A percentile compares a stretch with the other conserved stretches of the same genome.
Conservation (phyloP, 495 filamentous ascomycete species). For the Daldinia caldariorum region DNA sequence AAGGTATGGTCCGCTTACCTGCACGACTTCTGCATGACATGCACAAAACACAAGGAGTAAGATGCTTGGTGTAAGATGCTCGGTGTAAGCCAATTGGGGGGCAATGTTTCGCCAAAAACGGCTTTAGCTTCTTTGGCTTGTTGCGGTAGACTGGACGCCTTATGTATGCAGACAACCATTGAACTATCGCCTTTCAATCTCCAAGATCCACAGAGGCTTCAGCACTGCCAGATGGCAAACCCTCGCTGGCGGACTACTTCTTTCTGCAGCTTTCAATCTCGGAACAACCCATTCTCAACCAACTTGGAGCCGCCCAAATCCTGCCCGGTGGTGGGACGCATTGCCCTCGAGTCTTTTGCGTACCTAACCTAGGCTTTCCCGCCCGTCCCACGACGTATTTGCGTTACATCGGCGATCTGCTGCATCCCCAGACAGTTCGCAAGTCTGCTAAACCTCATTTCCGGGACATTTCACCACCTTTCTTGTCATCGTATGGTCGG, state of each 20-base stretch:
- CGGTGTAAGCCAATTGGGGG: slow-evolving; percentile 39
- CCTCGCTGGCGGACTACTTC: slow-evolving; percentile 55
- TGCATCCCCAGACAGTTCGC: slow-evolving; percentile 41
- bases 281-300: slow-evolving; percentile 43
- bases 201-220: slow-evolving; percentile 47
- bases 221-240: slow-evolving; percentile 61
- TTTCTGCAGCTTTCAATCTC: slow-evolving; percentile 47
- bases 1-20: slow-evolving; percentile 36
- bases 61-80: slow-evolving; percentile 34
- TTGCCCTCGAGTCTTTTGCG: slow-evolving; percentile 32
- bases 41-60: slow-evolving; percentile 38
- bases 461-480: slow-evolving; percentile 44
- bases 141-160: slow-evolving; percentile 37
- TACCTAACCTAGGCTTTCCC: slow-evolving; percentile 36
- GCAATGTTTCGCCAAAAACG: slow-evolving; percentile 34
- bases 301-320: slow-evolving; percentile 42
- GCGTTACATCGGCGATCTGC: slow-evolving; percentile 42
- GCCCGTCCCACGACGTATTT: slow-evolving; percentile 40
- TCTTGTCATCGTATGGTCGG: slow-evolving; percentile 46
- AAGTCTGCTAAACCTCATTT: slow-evolving; percentile 41
- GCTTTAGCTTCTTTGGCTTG: slow-evolving; percentile 40
- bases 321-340: slow-evolving; percentile 43
- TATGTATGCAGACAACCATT: slow-evolving; percentile 43
- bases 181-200: slow-evolving; percentile 47
- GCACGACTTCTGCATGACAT: slow-evolving; percentile 46